Base-by-base conservation (phyloP, 106 monocot species). In the Chionographis japonica region DNA sequence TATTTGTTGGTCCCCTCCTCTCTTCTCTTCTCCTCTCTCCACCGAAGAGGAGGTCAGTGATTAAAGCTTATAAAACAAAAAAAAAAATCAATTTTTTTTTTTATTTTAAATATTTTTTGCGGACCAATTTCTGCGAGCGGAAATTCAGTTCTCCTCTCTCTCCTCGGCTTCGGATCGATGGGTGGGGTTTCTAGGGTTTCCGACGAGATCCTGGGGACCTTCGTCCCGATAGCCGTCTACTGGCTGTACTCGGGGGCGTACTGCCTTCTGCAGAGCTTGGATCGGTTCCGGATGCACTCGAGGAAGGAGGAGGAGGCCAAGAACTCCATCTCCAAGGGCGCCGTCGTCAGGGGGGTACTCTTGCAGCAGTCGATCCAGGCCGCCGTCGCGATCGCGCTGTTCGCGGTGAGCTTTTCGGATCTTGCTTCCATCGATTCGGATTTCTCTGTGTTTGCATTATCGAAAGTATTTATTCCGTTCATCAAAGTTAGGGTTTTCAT, bases 361-460 rank as follows among this genome's bases (percentile, higher is more conserved):
- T 13, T 58, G 10, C 65, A 77, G 56, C 77, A 77, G 40, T 4
- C 39, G 2, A 12, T 77, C 37, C 77, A 77, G 71, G 57, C 56
- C 51, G 58, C 63, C 52, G 56, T 63, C 51, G n/a, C 65, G 37
- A 6, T 70, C 40, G 18, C 13, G 6, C 56, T 77, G 58, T 53
- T 77, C 69, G 69, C 63, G 4, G 42, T 50, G 13, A 52, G 54
- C 14, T 35, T 6, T 46, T 46, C 46, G 46, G 46, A 6, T 27
- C 27, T 27, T 27, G 27, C 27, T 27, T 27, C 27, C 27, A 27
- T 27, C 27, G 27, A 27, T 27, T 27, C 27, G 27, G 27, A 27
- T 27, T 27, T 27, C 1, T 27, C 27, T 27, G 27, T 27, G 27
- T 27, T 27, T 27, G 27, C 27, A 27, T 27, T 27, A 1, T 27